These are phyloP conservation scores for Cucumis hystrix DNA, from an alignment of 306 rosid species.

Conservation along the genomic window DNA sequence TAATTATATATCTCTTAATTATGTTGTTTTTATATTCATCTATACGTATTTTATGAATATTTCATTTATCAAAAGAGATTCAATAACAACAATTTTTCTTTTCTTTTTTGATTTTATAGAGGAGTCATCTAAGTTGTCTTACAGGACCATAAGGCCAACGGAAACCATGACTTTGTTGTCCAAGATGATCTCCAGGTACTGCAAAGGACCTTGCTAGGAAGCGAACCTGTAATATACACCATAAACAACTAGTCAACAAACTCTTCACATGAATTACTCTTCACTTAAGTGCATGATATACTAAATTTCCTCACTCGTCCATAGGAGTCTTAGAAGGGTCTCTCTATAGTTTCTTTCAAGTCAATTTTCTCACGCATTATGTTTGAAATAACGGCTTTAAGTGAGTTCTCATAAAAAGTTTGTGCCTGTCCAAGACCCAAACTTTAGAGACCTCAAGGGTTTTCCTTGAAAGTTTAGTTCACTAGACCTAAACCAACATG, in stretches of 20 bases:
- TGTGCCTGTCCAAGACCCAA: not conserved
- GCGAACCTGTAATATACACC: conserved; percentile 49
- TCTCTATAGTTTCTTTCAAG: not conserved
- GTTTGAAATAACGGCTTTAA: not conserved
- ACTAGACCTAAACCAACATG: not conserved
- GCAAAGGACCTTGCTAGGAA: conserved; percentile 88
- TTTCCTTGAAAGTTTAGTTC: not conserved
- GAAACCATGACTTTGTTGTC: conserved; percentile 93
- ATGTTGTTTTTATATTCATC: too few species aligned
- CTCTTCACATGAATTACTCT: not conserved
- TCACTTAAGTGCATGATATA: not conserved
- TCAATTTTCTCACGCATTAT: not conserved
- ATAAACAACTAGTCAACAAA: not conserved
- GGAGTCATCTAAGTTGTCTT: conserved; percentile 14
- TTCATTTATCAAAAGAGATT: not conserved
- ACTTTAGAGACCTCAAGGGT: not conserved
- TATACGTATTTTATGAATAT: too few species aligned
- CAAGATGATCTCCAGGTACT: conserved; percentile 89
- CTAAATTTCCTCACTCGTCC: not conserved
- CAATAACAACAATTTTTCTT: not conserved
- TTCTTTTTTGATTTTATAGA: not conserved
- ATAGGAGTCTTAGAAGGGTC: not conserved
- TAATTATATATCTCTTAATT: too few species aligned
- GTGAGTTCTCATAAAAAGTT: not conserved
- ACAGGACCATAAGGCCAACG: conserved; percentile 99